phyloP scores from a whole-genome alignment of 2,329 filamentous ascomycete species.

The Diaporthe sp. region DNA sequence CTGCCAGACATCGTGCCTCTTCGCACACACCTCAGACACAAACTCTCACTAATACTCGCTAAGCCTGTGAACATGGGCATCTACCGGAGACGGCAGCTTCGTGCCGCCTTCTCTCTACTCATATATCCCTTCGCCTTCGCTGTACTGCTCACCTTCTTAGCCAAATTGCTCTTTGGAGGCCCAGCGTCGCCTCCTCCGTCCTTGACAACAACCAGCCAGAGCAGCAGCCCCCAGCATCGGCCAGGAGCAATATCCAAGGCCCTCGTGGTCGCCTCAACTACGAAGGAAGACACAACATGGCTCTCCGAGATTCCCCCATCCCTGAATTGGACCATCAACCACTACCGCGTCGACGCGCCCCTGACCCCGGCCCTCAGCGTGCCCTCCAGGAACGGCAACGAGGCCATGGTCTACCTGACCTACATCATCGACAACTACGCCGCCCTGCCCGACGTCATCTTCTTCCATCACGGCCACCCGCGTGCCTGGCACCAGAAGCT shows the following conservation, averaged over 20 bases:
- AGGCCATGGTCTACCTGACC: slow-evolving; percentile 73
- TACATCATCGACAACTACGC: slow-evolving; percentile 75
- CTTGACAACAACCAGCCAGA: background rate
- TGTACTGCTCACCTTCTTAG: slow-evolving; percentile 35
- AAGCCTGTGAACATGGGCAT: slow-evolving; percentile 34
- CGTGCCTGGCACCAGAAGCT: slow-evolving; percentile 70
- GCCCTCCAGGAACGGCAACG: slow-evolving; percentile 60
- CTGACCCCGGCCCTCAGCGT: slow-evolving; percentile 43
- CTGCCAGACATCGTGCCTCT: background rate
- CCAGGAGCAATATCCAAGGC: slow-evolving; percentile 36
- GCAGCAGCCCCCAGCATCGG: background rate
- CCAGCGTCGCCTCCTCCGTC: background rate
- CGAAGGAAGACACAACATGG: slow-evolving; percentile 40
- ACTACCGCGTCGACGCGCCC: slow-evolving; percentile 46
- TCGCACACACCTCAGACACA: no score
- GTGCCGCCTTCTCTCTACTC: slow-evolving; percentile 40
- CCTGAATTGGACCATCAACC: slow-evolving; percentile 43
- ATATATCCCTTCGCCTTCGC: slow-evolving; percentile 42
- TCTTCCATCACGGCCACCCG: slow-evolving; percentile 71
- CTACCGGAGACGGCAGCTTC: slow-evolving; percentile 40
- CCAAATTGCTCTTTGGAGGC: slow-evolving; percentile 36
- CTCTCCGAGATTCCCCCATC: slow-evolving; percentile 36
- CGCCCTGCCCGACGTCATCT: slow-evolving; percentile 67
- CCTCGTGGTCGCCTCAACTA: slow-evolving; percentile 43
- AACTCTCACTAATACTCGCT: background rate